These are phyloP conservation scores for Serendipita sp. DNA, from an alignment of 768 basidiomycete genomes.

Conservation along the genomic window DNA sequence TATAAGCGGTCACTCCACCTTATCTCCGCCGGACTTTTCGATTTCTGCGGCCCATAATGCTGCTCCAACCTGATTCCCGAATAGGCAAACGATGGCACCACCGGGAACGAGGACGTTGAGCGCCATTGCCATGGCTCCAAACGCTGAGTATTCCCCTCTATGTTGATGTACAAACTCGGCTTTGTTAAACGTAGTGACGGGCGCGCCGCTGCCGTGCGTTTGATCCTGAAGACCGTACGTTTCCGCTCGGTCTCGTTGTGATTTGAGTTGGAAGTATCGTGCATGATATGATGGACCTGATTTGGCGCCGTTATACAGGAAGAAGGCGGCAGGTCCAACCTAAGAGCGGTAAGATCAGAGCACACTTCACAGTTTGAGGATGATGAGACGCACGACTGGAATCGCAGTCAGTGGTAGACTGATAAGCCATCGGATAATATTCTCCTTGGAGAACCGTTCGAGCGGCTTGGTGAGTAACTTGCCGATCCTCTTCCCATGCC, in stretches of 20 bases:
- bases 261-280: slow-evolving; percentile 57
- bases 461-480: slow-evolving; percentile 34
- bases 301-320: slow-evolving; percentile 20
- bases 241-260: slow-evolving; percentile 25
- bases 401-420: slow-evolving; percentile 53
- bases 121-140: slow-evolving; percentile 42
- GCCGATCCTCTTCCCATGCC: slow-evolving; percentile 29
- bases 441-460: slow-evolving; percentile 26
- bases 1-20: not conserved
- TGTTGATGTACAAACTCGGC: slow-evolving; percentile 30
- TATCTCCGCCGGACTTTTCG: slow-evolving; percentile 23
- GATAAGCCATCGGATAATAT: slow-evolving; percentile 39
- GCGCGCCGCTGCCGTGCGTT: not conserved
- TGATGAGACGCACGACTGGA: slow-evolving; percentile 44
- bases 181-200: slow-evolving; percentile 12
- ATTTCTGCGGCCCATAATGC: slow-evolving; percentile 55
- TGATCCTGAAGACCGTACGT: not conserved
- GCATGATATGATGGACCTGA: slow-evolving; percentile 41
- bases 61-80: slow-evolving; percentile 50
- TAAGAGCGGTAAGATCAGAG: slow-evolving; percentile 13
- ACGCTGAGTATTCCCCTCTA: slow-evolving; percentile 46
- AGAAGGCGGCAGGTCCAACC: not conserved
- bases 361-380: slow-evolving; percentile 36
- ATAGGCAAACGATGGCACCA: slow-evolving; percentile 39
- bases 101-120: slow-evolving; percentile 42